A percentile compares a stretch with the other conserved stretches of the same genome.
Evolutionary conservation across 257 asterid genomes (phyloP).

Genomic region (Jacaranda copaia): DNA sequence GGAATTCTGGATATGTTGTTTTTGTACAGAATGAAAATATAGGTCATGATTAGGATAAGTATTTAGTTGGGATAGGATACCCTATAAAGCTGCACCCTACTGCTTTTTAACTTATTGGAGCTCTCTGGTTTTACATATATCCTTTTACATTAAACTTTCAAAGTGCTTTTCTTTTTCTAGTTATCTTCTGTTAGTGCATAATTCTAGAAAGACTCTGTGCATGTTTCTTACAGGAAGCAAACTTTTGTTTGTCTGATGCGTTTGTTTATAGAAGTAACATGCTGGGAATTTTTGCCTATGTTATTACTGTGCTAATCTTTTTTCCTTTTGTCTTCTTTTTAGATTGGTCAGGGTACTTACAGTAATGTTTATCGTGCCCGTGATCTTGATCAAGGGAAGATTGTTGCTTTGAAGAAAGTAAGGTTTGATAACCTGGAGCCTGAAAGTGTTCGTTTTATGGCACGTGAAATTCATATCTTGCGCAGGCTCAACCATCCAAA

Average conservation of each 20-base stretch:
- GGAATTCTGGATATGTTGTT: too few relatives aligned
- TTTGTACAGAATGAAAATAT: too few relatives aligned
- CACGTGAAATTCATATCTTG: slow-evolving; percentile 91
- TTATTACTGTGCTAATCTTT: slow-evolving; percentile 26
- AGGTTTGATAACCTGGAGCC: slow-evolving; percentile 96
- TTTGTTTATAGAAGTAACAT: not conserved
- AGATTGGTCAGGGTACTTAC: slow-evolving; percentile 99
- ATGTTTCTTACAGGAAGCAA: not conserved
- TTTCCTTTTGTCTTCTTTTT: slow-evolving; percentile 24
- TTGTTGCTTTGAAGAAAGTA: slow-evolving; percentile 93
- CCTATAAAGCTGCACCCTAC: too few relatives aligned
- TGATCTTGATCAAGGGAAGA: slow-evolving; percentile 87
- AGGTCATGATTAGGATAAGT: too few relatives aligned
- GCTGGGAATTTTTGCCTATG: not conserved
- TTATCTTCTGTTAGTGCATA: slow-evolving; percentile 21
- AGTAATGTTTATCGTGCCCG: slow-evolving; percentile 95
- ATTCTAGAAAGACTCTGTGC: slow-evolving; percentile 12
- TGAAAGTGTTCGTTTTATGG: slow-evolving; percentile 97
- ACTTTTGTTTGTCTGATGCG: not conserved
- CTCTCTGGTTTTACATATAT: too few relatives aligned
- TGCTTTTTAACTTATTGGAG: too few relatives aligned
- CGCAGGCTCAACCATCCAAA: slow-evolving; percentile 93
- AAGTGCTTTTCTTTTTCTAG: not conserved
- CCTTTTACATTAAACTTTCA: too few relatives aligned
- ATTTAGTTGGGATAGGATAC: too few relatives aligned